Evolutionary conservation across 192 early-diverging fungal genomes (phyloP), one percentile per base, ranked within the genome.

Genomic region (Kickxella alabastrina): DNA sequence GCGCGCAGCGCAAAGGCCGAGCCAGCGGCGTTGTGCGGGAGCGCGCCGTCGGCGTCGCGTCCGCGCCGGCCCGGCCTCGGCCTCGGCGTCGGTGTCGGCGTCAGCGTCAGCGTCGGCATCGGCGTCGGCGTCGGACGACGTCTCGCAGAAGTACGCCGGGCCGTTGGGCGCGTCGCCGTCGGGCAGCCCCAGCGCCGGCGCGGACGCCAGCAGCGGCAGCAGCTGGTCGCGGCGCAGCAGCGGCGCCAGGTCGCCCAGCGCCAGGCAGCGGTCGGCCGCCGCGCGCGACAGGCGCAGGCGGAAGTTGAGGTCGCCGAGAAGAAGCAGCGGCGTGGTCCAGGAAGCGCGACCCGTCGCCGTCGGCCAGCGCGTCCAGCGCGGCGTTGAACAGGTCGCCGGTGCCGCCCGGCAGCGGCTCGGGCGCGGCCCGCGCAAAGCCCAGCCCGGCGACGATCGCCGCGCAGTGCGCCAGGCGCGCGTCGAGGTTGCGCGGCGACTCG

Each of bases 261-360:
- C 77, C 37, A 87, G 45, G 6, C 79, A 79, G 7, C 57, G 50
- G 18, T 82, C 69, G 1, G 88, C 91, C 25, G 78, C 63, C 31
- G 85, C 78, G 14, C 91, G 85, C 7, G 77, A 41, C 52, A 85
- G 70, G 26, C 88, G 82, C 50, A 97, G 90, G 15, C 95, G 83
- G 69, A 95, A 98, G 67, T 98, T 98, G 27, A 96, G 79, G 65
- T 97, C 96, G n/a, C 93, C 93, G 84, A 82, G 18, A 88, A 78
- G 66, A 90, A 84, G 49, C 81, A 82, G 80, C 59, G 29, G 83
- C 84, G 47, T 91, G 87, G 56, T 91, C 92, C 62, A 93, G 55
- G 21, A 91, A 83, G 36, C 81, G 63, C n/a, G 81, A 77, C 17
- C 95, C 95, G 62, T 98, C 92, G 36, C 93, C 93, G 32, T 83